phyloP scores from a whole-genome alignment of 2,329 filamentous ascomycete species.

The Colletotrichum spaethianum region DNA sequence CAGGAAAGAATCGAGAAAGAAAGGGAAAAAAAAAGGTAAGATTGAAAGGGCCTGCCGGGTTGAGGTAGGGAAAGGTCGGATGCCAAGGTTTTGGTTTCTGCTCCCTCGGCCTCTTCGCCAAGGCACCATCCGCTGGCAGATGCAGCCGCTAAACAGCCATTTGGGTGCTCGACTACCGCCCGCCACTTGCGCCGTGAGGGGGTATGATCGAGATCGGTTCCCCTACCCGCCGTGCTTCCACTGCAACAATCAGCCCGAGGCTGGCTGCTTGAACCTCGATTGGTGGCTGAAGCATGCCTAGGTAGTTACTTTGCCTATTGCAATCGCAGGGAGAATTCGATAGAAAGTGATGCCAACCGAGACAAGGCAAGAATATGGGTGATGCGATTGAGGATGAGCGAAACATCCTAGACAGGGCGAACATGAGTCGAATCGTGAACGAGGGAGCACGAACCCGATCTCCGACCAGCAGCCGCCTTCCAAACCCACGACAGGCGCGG shows the following conservation, averaged over 20 bases:
- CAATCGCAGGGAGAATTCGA: background rate
- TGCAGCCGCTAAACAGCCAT: constrained; percentile 5
- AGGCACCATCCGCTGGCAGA: constrained; percentile 3
- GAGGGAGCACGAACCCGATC: background rate
- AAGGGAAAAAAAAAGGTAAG: background rate
- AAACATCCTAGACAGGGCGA: background rate
- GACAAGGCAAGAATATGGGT: background rate
- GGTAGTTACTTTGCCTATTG: background rate
- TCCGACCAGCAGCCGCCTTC: constrained; percentile 9
- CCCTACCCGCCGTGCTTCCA: background rate
- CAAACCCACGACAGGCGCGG: constrained; percentile 9
- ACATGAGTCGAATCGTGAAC: background rate
- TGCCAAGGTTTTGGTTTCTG: constrained; percentile 38
- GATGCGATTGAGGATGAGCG: background rate
- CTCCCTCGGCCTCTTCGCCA: constrained; percentile 4
- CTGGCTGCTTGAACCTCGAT: background rate
- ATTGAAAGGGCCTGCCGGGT: constrained; percentile 17
- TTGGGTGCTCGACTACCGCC: constrained; percentile 24
- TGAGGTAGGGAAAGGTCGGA: constrained; percentile 26
- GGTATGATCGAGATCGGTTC: constrained; percentile 29
- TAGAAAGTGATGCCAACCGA: background rate
- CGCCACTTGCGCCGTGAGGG: constrained; percentile 24
- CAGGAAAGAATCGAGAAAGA: constrained; percentile 24
- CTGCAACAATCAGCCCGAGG: background rate
- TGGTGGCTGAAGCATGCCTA: background rate